Evolutionary conservation across 2,329 filamentous ascomycete genomes (phyloP), one percentile per base, ranked within the genome.

Genomic region (Alternaria panax): DNA sequence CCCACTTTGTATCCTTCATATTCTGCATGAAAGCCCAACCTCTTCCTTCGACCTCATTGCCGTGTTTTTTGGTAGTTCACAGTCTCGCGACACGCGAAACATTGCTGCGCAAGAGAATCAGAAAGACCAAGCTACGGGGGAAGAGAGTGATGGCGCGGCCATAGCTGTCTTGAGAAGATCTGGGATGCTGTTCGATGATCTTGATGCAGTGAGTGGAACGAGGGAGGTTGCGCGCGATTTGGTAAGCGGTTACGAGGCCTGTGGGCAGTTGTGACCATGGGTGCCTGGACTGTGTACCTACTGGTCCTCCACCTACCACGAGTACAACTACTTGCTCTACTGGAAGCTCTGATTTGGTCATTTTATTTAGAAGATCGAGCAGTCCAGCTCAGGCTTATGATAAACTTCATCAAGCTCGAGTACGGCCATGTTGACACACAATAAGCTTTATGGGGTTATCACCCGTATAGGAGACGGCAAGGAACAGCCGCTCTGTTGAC

Each of bases 81-180:
- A 0, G 81, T 85, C 24, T 78, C 77, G 27, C 83, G 79, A 56
- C 83, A 84, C 1, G 83, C 82, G 65, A 86, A 85, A 60, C 83
- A 84, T 52, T 82, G 75, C 69, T 86, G 84, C 4, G 83, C 77
- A 36, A 86, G 78, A 7, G 80, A 74, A 25, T 85, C 82, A 2
- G 80, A 79, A 7, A 86, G 77, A 24, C 78, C 80, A 2, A 86
- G 76, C 59, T 81, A 1, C 84, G 77, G 1, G 84, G 82, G 58
- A 82, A 86, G 2, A 86, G 79, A 0, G 84, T 84, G 59, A 85
- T 84, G 12, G 84, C 84, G 7, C 84, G 80, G 16, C 84, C 84
- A 69, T 83, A 85, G n/a, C 80, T 71, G 57, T 84, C 82, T 66
- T 85, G 83, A 2, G 78, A 72, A 0, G 80, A 79, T 64, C 85